A percentile compares a stretch with the other conserved stretches of the same genome.
These are phyloP conservation scores for Penicillium flavigenum DNA, from an alignment of 495 filamentous ascomycete species.

Conservation along the genomic window DNA sequence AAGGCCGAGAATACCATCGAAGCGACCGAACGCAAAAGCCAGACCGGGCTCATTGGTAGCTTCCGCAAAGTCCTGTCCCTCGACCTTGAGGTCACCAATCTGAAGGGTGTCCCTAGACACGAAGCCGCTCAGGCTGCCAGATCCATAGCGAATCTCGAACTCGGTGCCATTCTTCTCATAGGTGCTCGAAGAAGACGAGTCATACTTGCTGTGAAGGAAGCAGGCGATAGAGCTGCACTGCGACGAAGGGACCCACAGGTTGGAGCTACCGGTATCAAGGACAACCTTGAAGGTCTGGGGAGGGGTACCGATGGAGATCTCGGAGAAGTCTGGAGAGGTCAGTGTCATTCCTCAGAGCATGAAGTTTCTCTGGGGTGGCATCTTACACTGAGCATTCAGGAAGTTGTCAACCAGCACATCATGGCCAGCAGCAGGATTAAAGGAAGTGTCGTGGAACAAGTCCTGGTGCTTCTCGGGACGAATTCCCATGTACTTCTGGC, in stretches of 20 bases:
- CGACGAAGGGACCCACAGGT: slow-evolving; percentile 94
- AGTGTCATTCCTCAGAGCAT: slow-evolving; percentile 14
- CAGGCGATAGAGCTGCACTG: slow-evolving; percentile 96
- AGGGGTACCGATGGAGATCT: slow-evolving; percentile 88
- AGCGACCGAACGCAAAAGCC: slow-evolving; percentile 96
- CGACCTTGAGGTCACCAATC: slow-evolving; percentile 86
- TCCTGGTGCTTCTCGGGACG: slow-evolving; percentile 67
- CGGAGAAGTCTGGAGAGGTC: slow-evolving; percentile 78
- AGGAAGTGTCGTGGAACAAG: slow-evolving; percentile 72
- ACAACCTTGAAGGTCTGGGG: slow-evolving; percentile 97
- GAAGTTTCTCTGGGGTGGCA: background rate
- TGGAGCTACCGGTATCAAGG: slow-evolving; percentile 97
- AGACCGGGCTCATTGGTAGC: slow-evolving; percentile 92
- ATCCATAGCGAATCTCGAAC: slow-evolving; percentile 96
- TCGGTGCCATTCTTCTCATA: slow-evolving; percentile 89
- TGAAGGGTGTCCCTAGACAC: slow-evolving; percentile 81
- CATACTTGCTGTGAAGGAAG: slow-evolving; percentile 96
- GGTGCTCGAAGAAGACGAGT: slow-evolving; percentile 84
- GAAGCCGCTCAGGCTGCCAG: slow-evolving; percentile 90
- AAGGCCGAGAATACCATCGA: slow-evolving; percentile 96
- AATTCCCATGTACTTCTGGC: slow-evolving; percentile 83
- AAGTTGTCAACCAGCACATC: slow-evolving; percentile 93
- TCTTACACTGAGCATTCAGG: slow-evolving; percentile 96
- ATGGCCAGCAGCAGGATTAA: slow-evolving; percentile 68
- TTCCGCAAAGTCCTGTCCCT: slow-evolving; percentile 92